Evolutionary conservation across 805 yeast species (phyloP).

Genomic region (Pichia scutulata): DNA sequence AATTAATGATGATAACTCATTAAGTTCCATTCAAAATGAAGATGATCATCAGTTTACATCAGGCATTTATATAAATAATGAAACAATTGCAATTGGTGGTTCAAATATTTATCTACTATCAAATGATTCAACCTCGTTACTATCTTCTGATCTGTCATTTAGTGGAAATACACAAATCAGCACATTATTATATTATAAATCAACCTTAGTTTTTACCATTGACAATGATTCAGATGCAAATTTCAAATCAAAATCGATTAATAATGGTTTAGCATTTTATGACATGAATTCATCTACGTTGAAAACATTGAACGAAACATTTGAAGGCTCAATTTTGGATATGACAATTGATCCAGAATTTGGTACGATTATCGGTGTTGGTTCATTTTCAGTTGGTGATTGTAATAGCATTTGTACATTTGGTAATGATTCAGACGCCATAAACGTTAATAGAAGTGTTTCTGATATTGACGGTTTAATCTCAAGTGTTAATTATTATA

Average conservation of each 20-base stretch:
- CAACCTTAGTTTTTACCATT: slow-evolving; percentile 39
- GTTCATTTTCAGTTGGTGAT: slow-evolving; percentile 42
- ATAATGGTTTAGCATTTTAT: slow-evolving; percentile 44
- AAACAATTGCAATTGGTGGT: slow-evolving; percentile 55
- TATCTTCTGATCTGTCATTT: slow-evolving; percentile 14
- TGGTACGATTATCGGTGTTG: slow-evolving; percentile 57
- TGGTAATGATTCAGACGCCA: slow-evolving; percentile 31
- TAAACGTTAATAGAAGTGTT: slow-evolving; percentile 42
- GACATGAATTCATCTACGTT: slow-evolving; percentile 37
- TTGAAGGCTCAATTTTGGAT: slow-evolving; percentile 34
- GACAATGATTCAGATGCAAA: slow-evolving; percentile 21
- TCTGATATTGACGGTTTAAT: slow-evolving; percentile 44
- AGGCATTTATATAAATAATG: slow-evolving; percentile 40
- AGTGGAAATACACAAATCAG: slow-evolving; percentile 16
- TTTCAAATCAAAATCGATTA: neutral
- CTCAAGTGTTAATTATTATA: slow-evolving; percentile 42
- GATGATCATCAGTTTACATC: slow-evolving; percentile 7
- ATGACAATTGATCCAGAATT: slow-evolving; percentile 34
- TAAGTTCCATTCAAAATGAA: neutral
- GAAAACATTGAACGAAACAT: slow-evolving; percentile 30
- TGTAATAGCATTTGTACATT: slow-evolving; percentile 66
- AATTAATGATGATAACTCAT: slow-evolving; percentile 2
- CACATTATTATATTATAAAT: slow-evolving; percentile 30
- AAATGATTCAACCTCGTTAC: neutral
- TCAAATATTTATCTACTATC: slow-evolving; percentile 10